Evolutionary conservation across 192 early-diverging fungal species (phyloP).

Genomic region (Piromyces finnis): DNA sequence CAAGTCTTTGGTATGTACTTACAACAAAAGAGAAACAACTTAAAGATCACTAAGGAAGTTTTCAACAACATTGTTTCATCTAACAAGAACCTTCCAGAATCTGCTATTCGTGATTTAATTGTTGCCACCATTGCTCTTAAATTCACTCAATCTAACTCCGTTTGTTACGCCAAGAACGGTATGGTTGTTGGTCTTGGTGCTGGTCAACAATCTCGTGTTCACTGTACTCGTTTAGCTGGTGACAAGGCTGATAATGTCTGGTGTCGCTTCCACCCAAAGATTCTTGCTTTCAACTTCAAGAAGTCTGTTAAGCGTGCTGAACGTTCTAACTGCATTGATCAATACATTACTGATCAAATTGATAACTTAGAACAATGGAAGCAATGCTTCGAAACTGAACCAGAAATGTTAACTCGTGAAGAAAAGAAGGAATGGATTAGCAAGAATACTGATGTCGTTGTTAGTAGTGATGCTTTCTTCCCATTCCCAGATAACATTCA

Average conservation of each 20-base stretch:
- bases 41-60: constrained; percentile 47
- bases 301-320: constrained; percentile 79
- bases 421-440: constrained; percentile 64
- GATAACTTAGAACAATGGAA: constrained; percentile 61
- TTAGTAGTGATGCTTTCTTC: constrained; percentile 98
- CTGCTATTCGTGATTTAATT: constrained; percentile 64
- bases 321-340: constrained; percentile 91
- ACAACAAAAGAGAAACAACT: constrained; percentile 85
- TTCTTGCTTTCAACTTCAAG: constrained; percentile 76
- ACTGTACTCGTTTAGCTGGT: constrained; percentile 95
- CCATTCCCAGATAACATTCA: constrained; percentile 94
- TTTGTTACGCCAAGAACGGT: constrained; percentile 95
- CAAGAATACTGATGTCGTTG: constrained; percentile 49
- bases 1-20: constrained; percentile 88
- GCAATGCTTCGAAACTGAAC: constrained; percentile 60
- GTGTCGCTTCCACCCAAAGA: constrained; percentile 90
- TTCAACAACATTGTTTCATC: constrained; percentile 78
- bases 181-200: constrained; percentile 94
- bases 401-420: constrained; percentile 51
- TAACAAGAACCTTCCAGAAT: constrained; percentile 48
- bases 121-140: constrained; percentile 97
- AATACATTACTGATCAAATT: constrained; percentile 79
- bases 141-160: constrained; percentile 98
- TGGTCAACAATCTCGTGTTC: constrained; percentile 96
- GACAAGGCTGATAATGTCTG: constrained; percentile 99